Evolutionary conservation across 179 eudicot species (phyloP), one percentile per base, ranked within the genome.

Genomic region (Dionaea muscipula): DNA sequence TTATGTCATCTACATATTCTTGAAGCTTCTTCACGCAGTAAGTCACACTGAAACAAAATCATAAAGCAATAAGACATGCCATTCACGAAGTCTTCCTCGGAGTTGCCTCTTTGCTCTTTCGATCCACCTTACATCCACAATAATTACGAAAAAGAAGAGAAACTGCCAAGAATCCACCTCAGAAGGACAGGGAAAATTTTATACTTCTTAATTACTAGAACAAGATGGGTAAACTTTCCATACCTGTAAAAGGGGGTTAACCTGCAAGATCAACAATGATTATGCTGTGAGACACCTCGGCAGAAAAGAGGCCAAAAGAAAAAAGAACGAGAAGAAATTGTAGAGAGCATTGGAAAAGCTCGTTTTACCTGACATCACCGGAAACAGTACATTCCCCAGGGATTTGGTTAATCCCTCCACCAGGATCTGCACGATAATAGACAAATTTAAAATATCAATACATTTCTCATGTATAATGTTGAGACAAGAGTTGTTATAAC

Each of bases 221-320:
- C n/a, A n/a, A n/a, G n/a, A n/a, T n/a, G n/a, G n/a, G n/a, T n/a
- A n/a, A n/a, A n/a, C 24, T 17, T 20, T 26, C 51, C 79, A 61
- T 84, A 91, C 98, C 78, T 69, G 68, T 91, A 91, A 66, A 91
- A 87, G 61, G 98, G 98, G 60, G 98, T 91, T 73, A 91, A 70
- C 94, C 97, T 89, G 95, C 83, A 70, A 68, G 52, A 38, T 58
- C 15, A 67, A 44, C 10, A 37, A 46, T 20, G 11, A n/a, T 20
- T 5, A 20, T 2, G 25, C n/a, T 3, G 11, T 49, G 53, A 68
- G 61, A 57, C 14, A 54, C 46, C 61, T 31, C 20, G 31, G 11
- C 23, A 46, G 35, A 31, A 39, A 39, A 16, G 43, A 1, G 22
- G 47, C 17, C 6, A 43, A 43, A 5, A 10, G 10, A 19, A 17